phyloP scores from a whole-genome alignment of 192 early-diverging fungal species.

The Coemansia sp. region DNA sequence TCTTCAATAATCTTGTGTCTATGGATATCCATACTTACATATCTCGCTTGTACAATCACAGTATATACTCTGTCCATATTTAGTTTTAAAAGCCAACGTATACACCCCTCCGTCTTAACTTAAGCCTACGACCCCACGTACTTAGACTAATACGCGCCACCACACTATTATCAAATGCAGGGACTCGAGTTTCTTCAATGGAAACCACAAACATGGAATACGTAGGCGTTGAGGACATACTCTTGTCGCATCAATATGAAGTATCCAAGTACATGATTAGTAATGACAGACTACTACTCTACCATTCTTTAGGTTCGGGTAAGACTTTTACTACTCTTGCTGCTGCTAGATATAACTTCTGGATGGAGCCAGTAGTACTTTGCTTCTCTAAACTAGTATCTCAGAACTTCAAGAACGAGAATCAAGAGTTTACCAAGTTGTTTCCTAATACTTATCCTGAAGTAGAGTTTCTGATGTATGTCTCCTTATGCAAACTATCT shows the following conservation, averaged over 20 bases:
- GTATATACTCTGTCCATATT: too few relatives aligned
- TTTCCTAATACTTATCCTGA: conserved; percentile 15
- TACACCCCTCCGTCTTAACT: too few relatives aligned
- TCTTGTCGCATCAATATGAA: conserved; percentile 15
- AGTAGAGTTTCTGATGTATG: conserved; percentile 5
- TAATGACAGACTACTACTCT: conserved; percentile 12
- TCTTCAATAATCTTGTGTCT: too few relatives aligned
- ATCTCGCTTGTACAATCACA: too few relatives aligned
- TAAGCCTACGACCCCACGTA: too few relatives aligned
- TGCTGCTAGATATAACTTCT: conserved; percentile 14
- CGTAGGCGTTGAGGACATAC: too few relatives aligned
- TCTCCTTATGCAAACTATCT: neutral
- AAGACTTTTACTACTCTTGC: conserved; percentile 28
- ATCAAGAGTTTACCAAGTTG: conserved; percentile 16
- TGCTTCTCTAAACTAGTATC: conserved; percentile 8
- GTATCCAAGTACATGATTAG: conserved; percentile 18
- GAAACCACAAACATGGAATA: too few relatives aligned
- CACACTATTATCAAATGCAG: too few relatives aligned
- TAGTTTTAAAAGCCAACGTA: too few relatives aligned
- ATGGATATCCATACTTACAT: too few relatives aligned
- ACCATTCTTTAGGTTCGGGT: conserved; percentile 19
- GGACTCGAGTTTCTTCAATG: too few relatives aligned
- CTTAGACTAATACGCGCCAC: too few relatives aligned
- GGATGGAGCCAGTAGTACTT: conserved; percentile 8
- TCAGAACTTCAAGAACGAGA: conserved; percentile 13